Conservation (phyloP, 2,329 filamentous ascomycete species). For the Epichloe scottii region DNA sequence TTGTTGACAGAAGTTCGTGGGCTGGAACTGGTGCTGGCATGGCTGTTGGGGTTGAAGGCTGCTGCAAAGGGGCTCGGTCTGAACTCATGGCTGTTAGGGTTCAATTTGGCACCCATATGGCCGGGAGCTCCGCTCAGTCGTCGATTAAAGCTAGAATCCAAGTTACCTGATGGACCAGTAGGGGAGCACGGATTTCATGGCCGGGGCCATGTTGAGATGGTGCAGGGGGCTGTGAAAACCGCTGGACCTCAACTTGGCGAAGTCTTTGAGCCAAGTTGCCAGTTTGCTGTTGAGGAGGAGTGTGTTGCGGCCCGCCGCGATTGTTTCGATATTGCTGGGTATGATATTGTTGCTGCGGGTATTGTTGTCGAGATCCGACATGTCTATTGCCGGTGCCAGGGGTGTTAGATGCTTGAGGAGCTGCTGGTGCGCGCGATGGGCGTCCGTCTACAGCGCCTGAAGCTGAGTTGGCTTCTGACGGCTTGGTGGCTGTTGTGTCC, state of each 20-base stretch:
- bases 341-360: slow-evolving; percentile 33
- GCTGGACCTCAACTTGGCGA: slow-evolving; percentile 39
- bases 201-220: slow-evolving; percentile 39
- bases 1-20: slow-evolving; percentile 51
- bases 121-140: slow-evolving; percentile 38
- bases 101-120: slow-evolving; percentile 44
- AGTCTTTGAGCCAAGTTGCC: slow-evolving; percentile 38
- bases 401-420: slow-evolving; percentile 19
- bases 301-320: slow-evolving; percentile 31
- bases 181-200: slow-evolving; percentile 61
- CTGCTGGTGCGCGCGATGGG: slow-evolving; percentile 21
- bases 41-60: slow-evolving; percentile 63
- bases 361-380: slow-evolving; percentile 34
- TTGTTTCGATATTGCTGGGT: slow-evolving; percentile 35
- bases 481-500: slow-evolving; percentile 28
- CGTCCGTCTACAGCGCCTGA: slow-evolving; percentile 15
- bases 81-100: slow-evolving; percentile 64
- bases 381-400: slow-evolving; percentile 27
- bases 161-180: slow-evolving; percentile 53
- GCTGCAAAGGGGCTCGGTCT: slow-evolving; percentile 71
- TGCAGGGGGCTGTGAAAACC: slow-evolving; percentile 29
- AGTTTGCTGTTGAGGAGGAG: slow-evolving; percentile 26
- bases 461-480: slow-evolving; percentile 13
- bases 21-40: slow-evolving; percentile 57
- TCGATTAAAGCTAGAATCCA: slow-evolving; percentile 39